Base-by-base conservation (phyloP, 345 rosid genomes). In the Eucalyptus fibrosa region DNA sequence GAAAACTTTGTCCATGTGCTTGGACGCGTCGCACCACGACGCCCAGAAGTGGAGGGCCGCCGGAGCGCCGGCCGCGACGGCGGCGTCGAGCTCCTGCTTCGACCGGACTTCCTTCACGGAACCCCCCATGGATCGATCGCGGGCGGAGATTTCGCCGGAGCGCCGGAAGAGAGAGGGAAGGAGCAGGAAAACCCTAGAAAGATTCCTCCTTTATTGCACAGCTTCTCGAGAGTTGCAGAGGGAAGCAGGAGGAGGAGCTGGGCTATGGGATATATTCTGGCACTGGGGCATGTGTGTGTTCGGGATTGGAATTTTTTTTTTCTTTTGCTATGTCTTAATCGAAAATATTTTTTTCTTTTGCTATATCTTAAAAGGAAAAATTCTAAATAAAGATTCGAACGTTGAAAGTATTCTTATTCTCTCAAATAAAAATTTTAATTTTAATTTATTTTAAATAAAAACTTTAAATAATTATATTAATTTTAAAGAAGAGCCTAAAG, bases 1-100 rank as follows among this genome's bases (percentile, higher is more conserved):
- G 89, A 98, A 98, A 87, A 97, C 97, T 94, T 95, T 92, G 94
- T 98, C 99, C 99, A 98, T 98, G 89, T 97, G 99, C 93, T 98
- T 98, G 37, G 99, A 98, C n/a, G 99, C 97, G 13, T 96, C 99
- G 86, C 99, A 98, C 99, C 99, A 98, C 6, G 97, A 91, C 23
- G 99, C 99, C 99, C 99, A 96, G 94, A 98, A 98, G 94, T 97
- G 99, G 53, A 97, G 89, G 91, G 93, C 92, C 17, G 93, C 91
- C 6, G 97, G 93, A 50, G 89, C 97, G 28, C 97, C 96, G 89
- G 92, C 93, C 82, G 91, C 90, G 86, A 92, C 86, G 81, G 94
- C 28, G 89, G 89, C 91, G 90, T 98, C 99, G 32, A 98, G 95
- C 92, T 97, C 99, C 87, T 90, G 92, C 96, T 96, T 98, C 34